Conservation (phyloP, 345 rosid species). For the Euphorbia tirucalli region DNA sequence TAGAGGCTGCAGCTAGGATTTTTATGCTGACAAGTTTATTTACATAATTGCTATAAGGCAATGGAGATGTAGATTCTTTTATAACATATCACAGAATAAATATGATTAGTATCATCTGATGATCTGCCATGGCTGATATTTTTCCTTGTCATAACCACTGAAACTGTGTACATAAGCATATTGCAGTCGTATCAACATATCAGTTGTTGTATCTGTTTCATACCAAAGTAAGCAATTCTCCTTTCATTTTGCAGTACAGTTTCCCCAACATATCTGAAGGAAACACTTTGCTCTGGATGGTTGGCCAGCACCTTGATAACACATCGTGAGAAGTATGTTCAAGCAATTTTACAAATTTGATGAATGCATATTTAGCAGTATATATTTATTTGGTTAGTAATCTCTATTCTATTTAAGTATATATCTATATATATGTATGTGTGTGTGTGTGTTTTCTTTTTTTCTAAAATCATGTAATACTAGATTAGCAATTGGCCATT, state of each 20-base stretch:
- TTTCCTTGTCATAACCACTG: background rate
- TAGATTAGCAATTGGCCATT: background rate
- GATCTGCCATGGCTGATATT: too few relatives aligned
- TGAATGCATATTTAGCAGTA: background rate
- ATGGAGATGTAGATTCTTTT: background rate
- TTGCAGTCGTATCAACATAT: background rate
- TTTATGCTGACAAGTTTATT: too few relatives aligned
- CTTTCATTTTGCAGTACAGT: slow-evolving; percentile 45
- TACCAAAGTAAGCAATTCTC: slow-evolving; percentile 7
- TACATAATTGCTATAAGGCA: background rate
- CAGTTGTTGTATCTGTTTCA: background rate
- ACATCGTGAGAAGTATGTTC: slow-evolving; percentile 46
- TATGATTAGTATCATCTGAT: too few relatives aligned
- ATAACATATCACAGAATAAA: background rate
- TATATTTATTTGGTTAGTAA: background rate
- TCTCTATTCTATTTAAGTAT: too few relatives aligned
- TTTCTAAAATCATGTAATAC: too few relatives aligned
- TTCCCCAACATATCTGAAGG: slow-evolving; percentile 57
- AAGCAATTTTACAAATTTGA: background rate
- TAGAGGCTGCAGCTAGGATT: too few relatives aligned
- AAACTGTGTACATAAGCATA: background rate
- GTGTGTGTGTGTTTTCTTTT: too few relatives aligned
- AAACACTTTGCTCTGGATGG: slow-evolving; percentile 63
- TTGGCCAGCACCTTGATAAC: slow-evolving; percentile 47
- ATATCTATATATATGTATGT: too few relatives aligned